Base-by-base conservation (phyloP, 1,284 basidiomycete genomes). In the Irpex sp. region DNA sequence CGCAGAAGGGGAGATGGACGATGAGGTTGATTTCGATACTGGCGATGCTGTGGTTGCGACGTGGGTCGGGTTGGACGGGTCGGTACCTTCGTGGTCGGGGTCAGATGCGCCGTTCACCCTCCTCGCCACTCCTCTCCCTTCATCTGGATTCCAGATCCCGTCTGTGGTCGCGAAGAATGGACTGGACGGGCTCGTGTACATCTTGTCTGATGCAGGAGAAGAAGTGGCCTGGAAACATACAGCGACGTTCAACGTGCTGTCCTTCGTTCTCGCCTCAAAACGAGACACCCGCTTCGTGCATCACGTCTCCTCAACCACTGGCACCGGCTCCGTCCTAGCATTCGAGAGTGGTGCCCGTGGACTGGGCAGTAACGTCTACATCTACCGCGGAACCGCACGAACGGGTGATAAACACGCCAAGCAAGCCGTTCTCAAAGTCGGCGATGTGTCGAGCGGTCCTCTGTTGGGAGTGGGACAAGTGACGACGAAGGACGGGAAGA, bases 201-300 rank as follows among this genome's bases (percentile, higher is more conserved):
- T 76, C 53, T 81, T 88, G 8, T 65, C 69, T 21, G 23, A 19
- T 19, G 12, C 19, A 19, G 66, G 71, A 1, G 48, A 69, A 56
- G 54, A 78, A 51, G 74, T 75, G 6, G 65, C 61, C 28, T 98
- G 96, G 96, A 76, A 67, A 48, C 96, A 98, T 72, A 73, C 75
- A 1, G 80, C 84, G 9, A 97, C 94, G 0, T 93, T 88, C 71
- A 88, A 93, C 4, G 96, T 95, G 0, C 82, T 99, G 4, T 83
- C 93, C 1, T 99, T 98, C 71, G 96, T 98, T 18, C 81, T 99
- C 35, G 94, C 94, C 1, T 96, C 94, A 4, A 99, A 99, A 73
- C 86, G 86, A 28, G 94, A 96, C 73, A 86, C 90, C 0, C 83
- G 91, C 12, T 93, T 95, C 74, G 89, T 89, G 1, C 82, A 88